A percentile compares a stretch with the other conserved stretches of the same genome.
These are phyloP conservation scores for Fusarium vanettenii DNA, from an alignment of 2,329 filamentous ascomycete genomes.

Conservation along the genomic window DNA sequence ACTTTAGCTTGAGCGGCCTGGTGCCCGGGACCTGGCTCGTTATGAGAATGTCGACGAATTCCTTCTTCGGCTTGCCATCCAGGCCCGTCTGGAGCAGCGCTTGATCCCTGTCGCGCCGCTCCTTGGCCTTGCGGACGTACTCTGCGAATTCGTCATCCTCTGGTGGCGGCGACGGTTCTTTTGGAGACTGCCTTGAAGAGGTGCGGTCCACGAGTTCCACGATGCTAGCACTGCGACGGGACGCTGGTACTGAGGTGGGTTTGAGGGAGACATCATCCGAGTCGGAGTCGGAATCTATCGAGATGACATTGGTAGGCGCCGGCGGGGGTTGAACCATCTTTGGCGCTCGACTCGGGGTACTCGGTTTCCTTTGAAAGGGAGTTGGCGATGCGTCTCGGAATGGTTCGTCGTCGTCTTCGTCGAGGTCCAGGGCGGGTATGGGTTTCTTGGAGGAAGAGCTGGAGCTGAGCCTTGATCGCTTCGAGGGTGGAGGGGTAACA, in stretches of 20 bases:
- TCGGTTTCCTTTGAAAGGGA: slow-evolving; percentile 8
- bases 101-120: slow-evolving; percentile 44
- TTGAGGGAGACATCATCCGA: slow-evolving; percentile 21
- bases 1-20: slow-evolving; percentile 63
- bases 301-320: slow-evolving; percentile 37
- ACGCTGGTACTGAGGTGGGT: background rate
- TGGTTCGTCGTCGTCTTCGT: slow-evolving; percentile 18
- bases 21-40: slow-evolving; percentile 73
- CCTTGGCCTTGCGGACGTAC: slow-evolving; percentile 58
- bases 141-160: slow-evolving; percentile 57
- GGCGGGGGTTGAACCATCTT: slow-evolving; percentile 10
- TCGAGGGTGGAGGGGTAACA: slow-evolving; percentile 53
- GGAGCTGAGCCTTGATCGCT: slow-evolving; percentile 48
- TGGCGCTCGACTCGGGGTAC: slow-evolving; percentile 17
- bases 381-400: slow-evolving; percentile 39
- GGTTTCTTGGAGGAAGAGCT: slow-evolving; percentile 34
- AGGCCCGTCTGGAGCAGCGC: slow-evolving; percentile 33
- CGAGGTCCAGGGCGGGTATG: slow-evolving; percentile 24
- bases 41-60: slow-evolving; percentile 56
- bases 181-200: slow-evolving; percentile 1
- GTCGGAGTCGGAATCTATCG: slow-evolving; percentile 50
- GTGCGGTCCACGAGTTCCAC: slow-evolving; percentile 18
- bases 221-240: slow-evolving; percentile 18
- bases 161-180: slow-evolving; percentile 16
- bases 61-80: slow-evolving; percentile 33